Evolutionary conservation across 139 green algal genomes (phyloP), one percentile per base, ranked within the genome.

Genomic region (Trebouxia sp.): DNA sequence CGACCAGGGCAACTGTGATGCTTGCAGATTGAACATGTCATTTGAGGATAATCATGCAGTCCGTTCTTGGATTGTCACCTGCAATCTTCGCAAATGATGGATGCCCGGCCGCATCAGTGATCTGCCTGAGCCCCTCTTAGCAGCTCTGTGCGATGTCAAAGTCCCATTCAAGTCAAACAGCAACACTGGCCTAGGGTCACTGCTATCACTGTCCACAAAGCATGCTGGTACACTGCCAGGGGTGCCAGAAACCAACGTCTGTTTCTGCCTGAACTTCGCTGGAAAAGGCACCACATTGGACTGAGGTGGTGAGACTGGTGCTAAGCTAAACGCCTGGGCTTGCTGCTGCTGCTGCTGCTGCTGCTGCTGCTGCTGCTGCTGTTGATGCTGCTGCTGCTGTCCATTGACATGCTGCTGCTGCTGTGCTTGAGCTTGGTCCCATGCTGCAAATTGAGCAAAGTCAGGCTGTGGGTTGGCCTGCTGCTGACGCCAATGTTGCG

Each of bases 151-250:
- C 5, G 41, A 58, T 5, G 86, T 87, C 15, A 87, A 37, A 0
- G 79, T 84, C 58, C 89, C 89, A 41, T 91, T 90, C 22, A 92
- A 65, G 47, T 92, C 89, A 58, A 92, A 92, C 39, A 92, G 38
- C 5, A 91, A 39, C 22, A 89, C 79, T 5, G 84, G 82, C 3
- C 41, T 14, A 10, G 30, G 20, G 6, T 80, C 78, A 15, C n/a
- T 28, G 9, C n/a, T 22, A 12, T 51, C 24, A 3, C 35, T 41
- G 11, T 77, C 69, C 1, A 77, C 42, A 53, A 56, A 53, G 39
- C 69, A 41, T 39, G 69, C 42, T 26, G 7, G 1, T 76, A n/a
- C 38, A 56, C 35, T 14, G 37, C 37, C 65, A 20, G 65, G 35
- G 3, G 30, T n/a, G 55, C 20, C 56, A 5, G 4, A 53, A 53